Conservation (phyloP, 2,329 filamentous ascomycete genomes). For the Aspergillus sp. region DNA sequence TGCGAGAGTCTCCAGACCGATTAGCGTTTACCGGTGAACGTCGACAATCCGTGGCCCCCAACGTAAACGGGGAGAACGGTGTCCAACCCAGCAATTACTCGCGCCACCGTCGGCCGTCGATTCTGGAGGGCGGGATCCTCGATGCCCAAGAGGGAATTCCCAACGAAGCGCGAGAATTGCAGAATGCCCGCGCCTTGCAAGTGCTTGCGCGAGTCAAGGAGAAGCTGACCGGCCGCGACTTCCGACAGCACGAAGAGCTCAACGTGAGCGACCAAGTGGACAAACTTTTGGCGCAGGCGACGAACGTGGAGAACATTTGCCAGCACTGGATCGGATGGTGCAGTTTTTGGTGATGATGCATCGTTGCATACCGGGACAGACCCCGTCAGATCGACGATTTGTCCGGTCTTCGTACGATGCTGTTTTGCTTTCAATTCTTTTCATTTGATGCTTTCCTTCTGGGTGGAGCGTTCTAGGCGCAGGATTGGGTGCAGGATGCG, state of each 20-base stretch:
- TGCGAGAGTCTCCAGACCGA: constrained; percentile 53
- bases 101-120: constrained; percentile 59
- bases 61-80: constrained; percentile 42
- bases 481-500: constrained; percentile 9
- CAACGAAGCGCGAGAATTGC: constrained; percentile 58
- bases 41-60: constrained; percentile 50
- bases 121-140: constrained; percentile 51
- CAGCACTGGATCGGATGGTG: constrained; percentile 99
- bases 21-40: constrained; percentile 55
- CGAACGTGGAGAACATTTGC: constrained; percentile 92
- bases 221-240: constrained; percentile 90
- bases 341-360: constrained; percentile 70
- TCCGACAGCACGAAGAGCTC: constrained; percentile 77
- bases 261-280: constrained; percentile 83
- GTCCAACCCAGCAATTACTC: constrained; percentile 57
- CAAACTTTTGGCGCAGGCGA: constrained; percentile 88
- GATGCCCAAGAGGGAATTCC: constrained; percentile 35
- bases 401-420: not conserved
- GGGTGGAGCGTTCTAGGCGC: constrained; percentile 17
- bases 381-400: too few relatives aligned
- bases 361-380: too few relatives aligned
- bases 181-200: constrained; percentile 87
- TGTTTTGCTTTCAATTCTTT: constrained; percentile 1
- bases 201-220: constrained; percentile 87
- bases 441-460: constrained; percentile 3